Percentiles rank a stretch among this genome's conserved stretches.
These are phyloP conservation scores for Phytophthora pseudosyringae DNA, from an alignment of 352 stramenopile genomes.

Conservation along the genomic window DNA sequence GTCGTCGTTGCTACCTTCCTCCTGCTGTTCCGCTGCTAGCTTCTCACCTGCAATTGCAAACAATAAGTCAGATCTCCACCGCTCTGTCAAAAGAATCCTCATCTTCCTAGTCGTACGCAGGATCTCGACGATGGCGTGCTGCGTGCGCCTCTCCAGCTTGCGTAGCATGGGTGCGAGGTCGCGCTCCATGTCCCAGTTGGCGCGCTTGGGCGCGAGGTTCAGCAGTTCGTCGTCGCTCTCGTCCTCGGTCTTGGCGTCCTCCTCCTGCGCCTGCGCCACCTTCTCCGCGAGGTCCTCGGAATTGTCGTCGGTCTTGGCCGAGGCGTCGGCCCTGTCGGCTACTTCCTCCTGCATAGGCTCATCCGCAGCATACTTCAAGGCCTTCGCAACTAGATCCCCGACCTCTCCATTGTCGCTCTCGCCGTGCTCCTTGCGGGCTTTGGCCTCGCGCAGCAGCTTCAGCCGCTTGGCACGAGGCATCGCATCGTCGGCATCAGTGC, in stretches of 20 bases:
- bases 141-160: slow-evolving; percentile 86
- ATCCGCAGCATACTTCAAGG: slow-evolving; percentile 13
- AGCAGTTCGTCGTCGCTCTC: slow-evolving; percentile 73
- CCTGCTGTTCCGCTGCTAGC: slow-evolving; percentile 73
- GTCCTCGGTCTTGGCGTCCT: slow-evolving; percentile 38
- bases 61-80: not conserved
- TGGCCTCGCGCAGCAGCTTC: slow-evolving; percentile 86
- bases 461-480: slow-evolving; percentile 85
- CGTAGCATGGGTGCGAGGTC: slow-evolving; percentile 89
- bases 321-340: slow-evolving; percentile 2
- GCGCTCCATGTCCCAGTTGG: slow-evolving; percentile 90
- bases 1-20: slow-evolving; percentile 63
- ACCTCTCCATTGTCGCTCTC: slow-evolving; percentile 38
- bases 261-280: slow-evolving; percentile 29
- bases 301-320: slow-evolving; percentile 1
- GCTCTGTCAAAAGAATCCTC: not conserved
- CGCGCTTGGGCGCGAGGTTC: slow-evolving; percentile 80
- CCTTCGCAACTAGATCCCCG: not conserved
- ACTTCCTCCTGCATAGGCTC: slow-evolving; percentile 29
- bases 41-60: slow-evolving; percentile 67
- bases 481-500: slow-evolving; percentile 35
- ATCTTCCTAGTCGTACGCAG: slow-evolving; percentile 55
- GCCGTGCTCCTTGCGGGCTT: slow-evolving; percentile 72
- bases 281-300: slow-evolving; percentile 29
- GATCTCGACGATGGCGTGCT: slow-evolving; percentile 89